Evolutionary conservation across 768 basidiomycete genomes (phyloP).

Genomic region (Roridomyces roridus): DNA sequence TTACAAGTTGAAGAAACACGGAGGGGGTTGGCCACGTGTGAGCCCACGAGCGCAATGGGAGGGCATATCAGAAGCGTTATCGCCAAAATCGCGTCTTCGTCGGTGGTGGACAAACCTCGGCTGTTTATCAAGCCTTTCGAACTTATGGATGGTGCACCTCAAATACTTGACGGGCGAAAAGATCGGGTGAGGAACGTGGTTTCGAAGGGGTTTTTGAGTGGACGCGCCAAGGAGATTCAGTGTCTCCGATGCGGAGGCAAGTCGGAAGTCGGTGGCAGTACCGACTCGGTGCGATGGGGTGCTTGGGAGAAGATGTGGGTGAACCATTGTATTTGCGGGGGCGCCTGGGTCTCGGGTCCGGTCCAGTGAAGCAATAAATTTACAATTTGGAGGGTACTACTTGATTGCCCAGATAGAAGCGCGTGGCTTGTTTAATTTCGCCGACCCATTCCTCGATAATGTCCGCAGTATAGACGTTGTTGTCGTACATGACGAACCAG

Average conservation of each 20-base stretch:
- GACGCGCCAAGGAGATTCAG: conserved; percentile 40
- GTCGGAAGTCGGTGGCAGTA: conserved; percentile 50
- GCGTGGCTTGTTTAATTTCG: conserved; percentile 44
- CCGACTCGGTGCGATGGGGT: conserved; percentile 52
- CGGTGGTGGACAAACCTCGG: conserved; percentile 65
- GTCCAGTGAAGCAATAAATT: neutral
- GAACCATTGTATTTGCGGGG: conserved; percentile 73
- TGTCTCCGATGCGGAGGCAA: conserved; percentile 72
- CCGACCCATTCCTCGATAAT: conserved; percentile 53
- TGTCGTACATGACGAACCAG: conserved; percentile 46
- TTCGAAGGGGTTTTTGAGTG: conserved; percentile 60
- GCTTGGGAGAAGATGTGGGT: conserved; percentile 72
- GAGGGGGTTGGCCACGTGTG: conserved; percentile 63
- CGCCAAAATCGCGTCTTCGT: conserved; percentile 50
- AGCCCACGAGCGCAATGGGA: conserved; percentile 55
- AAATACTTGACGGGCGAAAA: conserved; percentile 44
- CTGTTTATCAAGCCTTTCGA: conserved; percentile 78
- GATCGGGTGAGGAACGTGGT: conserved; percentile 64
- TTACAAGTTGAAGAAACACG: conserved; percentile 57
- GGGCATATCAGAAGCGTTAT: conserved; percentile 49
- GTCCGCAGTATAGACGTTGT: conserved; percentile 49
- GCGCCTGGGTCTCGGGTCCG: conserved; percentile 52
- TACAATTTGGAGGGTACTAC: neutral
- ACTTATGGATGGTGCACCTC: conserved; percentile 67
- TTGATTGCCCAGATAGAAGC: conserved; percentile 27